A percentile compares a stretch with the other conserved stretches of the same genome.
These are phyloP conservation scores for Tremella fuciformis DNA, from an alignment of 768 basidiomycete species.

Conservation along the genomic window DNA sequence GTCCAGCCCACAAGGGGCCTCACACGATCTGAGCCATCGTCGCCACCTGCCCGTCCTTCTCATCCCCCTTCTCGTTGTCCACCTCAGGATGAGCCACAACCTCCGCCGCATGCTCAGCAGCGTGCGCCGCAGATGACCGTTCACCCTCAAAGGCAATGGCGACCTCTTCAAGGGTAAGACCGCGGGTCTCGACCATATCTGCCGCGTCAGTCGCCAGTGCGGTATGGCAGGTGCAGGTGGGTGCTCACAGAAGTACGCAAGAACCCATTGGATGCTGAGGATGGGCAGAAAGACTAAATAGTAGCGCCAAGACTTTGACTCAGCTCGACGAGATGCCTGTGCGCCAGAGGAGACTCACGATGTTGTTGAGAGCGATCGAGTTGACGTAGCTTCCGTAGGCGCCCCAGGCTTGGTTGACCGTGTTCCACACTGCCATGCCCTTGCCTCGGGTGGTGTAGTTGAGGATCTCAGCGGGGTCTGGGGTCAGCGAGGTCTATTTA, in stretches of 20 bases:
- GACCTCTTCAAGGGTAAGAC: conserved; percentile 49
- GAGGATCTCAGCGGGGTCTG: conserved; percentile 51
- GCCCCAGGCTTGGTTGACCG: conserved; percentile 61
- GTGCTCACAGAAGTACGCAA: conserved; percentile 45
- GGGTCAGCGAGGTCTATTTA: neutral
- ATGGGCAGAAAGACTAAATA: conserved; percentile 52
- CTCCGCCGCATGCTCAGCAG: no score
- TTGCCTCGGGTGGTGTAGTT: conserved; percentile 52
- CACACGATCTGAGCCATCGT: no score
- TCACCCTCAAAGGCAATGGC: no score
- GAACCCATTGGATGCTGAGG: conserved; percentile 50
- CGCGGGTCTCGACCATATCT: conserved; percentile 46
- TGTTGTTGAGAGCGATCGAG: conserved; percentile 53
- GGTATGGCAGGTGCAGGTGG: no score
- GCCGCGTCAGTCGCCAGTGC: no score
- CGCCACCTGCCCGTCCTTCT: no score
- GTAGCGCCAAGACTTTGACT: conserved; percentile 22
- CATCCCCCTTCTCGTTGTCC: no score
- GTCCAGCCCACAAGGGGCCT: no score
- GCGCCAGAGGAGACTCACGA: conserved; percentile 21
- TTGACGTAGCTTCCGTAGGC: conserved; percentile 72
- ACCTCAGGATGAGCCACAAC: no score
- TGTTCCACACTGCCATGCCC: conserved; percentile 31
- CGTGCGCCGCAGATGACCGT: no score
- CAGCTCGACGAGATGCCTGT: neutral